Base-by-base conservation (phyloP, 495 filamentous ascomycete genomes). In the Hypoxylon rickii region DNA sequence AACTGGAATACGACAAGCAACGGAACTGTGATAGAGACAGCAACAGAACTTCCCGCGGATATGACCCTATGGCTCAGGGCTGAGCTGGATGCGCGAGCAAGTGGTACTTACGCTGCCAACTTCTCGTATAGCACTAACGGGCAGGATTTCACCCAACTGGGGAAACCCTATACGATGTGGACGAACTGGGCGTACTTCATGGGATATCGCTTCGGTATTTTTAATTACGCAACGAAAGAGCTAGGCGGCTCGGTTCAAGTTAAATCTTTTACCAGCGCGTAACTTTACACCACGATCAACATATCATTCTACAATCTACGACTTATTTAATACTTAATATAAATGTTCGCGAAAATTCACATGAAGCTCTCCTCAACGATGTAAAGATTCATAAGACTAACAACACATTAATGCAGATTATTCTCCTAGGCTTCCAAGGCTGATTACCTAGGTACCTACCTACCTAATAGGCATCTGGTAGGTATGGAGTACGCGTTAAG, bases 101-200 rank as follows among this genome's bases (percentile, higher is more conserved):
- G 53, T 13, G 54, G 54, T 3, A 51, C 34, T 1, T 46, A 44
- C 5, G 41, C 53, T 3, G 72, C 71, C 10, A 63, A 55, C 0
- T 85, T 84, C 55, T 74, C 68, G 20, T 86, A 83, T 57, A 84
- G 79, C 47, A 55, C 65, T 0, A 79, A 85, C 51, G 81, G 80
- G 0, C 52, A 50, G 5, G 68, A 54, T 1, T 84, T 78, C 50
- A 69, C 53, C 0, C 55, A 57, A 7, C 34, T 86, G 1, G 83
- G 83, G 0, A 44, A 48, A 0, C 51, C 52, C 0, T 79, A 72
- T 22, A 46, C 60, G 4, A 58, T 84, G 70, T 74, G 58, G 33
- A 81, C 71, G 18, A 63, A 66, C 11, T 83, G 74, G 74, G 48
- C 67, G 7, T 80, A 75, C 64, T 86, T 83, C 45, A 71, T 75